Evolutionary conservation across 352 stramenopile genomes (phyloP), one percentile per base, ranked within the genome.

Genomic region (Pythium biforme): DNA sequence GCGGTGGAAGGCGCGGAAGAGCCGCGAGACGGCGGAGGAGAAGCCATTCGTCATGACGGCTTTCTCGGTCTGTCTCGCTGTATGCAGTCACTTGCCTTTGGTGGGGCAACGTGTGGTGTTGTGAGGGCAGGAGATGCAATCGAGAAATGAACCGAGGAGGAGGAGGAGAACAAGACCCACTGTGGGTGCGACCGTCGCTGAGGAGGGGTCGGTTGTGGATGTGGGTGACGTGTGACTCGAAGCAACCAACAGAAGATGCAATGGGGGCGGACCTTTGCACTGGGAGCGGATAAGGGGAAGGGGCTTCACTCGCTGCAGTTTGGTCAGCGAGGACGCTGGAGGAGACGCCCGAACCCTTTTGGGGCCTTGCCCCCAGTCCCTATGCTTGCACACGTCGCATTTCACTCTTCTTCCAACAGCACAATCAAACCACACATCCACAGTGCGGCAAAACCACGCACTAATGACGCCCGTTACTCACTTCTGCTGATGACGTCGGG

Each of bases 1-100:
- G 46, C 47, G 62, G 17, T 56, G 60, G 49, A 68, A 52, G 27
- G 49, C 54, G 41, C 66, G 59, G 40, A 73, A 62, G 50, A 73
- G 27, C 26, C 66, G 54, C 51, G 65, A 46, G 47, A 72, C 53
- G 4, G 46, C 55, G 19, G 31, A 41, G 6, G 65, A 65, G 49
- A 72, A 72, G 17, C 65, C 49, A 33, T 34, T 62, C 6, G 55
- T 54, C 55, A 62, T 62, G 29, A 6, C 29, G n/a, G n/a, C n/a
- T n/a, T n/a, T n/a, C n/a, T n/a, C n/a, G n/a, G n/a, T n/a, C n/a
- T 34, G 5, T 34, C 33, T 31, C 46, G 19, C 46, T 52, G n/a
- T n/a, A n/a, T n/a, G n/a, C n/a, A n/a, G n/a, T n/a, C 48, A 55
- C 39, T 52, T 17, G 37, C 37, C 12, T 10, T 43, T 10, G 17